Base-by-base conservation (phyloP, 192 early-diverging fungal species). In the Entophlyctis helioformis region DNA sequence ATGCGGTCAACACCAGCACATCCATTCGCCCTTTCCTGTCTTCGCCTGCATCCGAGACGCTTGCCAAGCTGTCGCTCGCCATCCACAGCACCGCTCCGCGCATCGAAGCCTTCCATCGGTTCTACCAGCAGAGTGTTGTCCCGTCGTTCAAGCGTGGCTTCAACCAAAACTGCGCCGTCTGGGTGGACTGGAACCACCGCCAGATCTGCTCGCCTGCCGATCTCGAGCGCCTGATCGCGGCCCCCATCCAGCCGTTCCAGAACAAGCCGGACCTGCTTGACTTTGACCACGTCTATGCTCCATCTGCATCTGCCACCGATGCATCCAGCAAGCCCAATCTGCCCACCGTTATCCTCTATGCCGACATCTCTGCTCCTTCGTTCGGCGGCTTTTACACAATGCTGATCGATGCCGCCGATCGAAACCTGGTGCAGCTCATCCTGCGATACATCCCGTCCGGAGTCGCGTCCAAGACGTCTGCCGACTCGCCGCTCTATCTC, bases 51-150 rank as follows among this genome's bases (percentile, higher is more conserved):
- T 63, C 71, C 12, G 35, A 71, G 28, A 59, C 85, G 26, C 62
- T 86, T n/a, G 49, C 86, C 9, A 70, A 79, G 44, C 67, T 85
- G 16, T 64, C 81, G 15, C 65, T 95, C 11, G 58, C 88, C 2
- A 53, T 83, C 20, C 85, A 83, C 32, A 62, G 61, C 1, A 49
- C 71, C 22, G 86, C 91, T 13, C 89, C 94, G 0, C 69, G 67
- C n/a, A 77, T 95, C 21, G 71, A 86, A 51, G 77, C 91, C 0
- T 76, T 82, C 46, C 83, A 92, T 58, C 86, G 87, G 39, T 73
- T 79, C 22, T 95, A 94, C 66, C 52, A 67, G n/a, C 47, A 76
- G 0, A 73, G 66, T 3, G 78, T 89, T n/a, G 62, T 82, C 1
- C 78, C 80, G 0, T 53, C 50, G 12, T 51, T 77, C 25, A 57